These are phyloP conservation scores for Coemansia umbellata DNA, from an alignment of 192 early-diverging fungal genomes.

Conservation along the genomic window DNA sequence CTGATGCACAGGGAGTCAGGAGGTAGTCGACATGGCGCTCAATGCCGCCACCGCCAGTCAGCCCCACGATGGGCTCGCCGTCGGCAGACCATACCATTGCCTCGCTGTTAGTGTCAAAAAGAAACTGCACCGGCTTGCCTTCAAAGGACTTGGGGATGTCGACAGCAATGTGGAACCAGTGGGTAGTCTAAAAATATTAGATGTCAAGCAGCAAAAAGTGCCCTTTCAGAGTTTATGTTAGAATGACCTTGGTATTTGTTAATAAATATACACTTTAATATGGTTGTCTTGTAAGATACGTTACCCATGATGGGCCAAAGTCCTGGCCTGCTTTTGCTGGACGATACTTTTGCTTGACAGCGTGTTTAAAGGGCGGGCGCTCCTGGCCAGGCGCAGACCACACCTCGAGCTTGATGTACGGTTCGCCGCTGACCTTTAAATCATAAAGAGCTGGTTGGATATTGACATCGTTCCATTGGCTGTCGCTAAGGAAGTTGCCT, in stretches of 20 bases:
- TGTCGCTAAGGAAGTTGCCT: constrained; percentile 64
- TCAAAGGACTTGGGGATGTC: constrained; percentile 58
- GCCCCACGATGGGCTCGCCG: constrained; percentile 79
- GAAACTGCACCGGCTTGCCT: constrained; percentile 69
- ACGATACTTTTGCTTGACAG: constrained; percentile 59
- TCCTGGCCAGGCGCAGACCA: constrained; percentile 53
- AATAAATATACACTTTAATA: no score
- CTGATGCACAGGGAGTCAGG: constrained; percentile 39
- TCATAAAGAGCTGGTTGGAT: constrained; percentile 54
- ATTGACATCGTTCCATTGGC: constrained; percentile 70
- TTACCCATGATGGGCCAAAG: constrained; percentile 85
- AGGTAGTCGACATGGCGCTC: constrained; percentile 59
- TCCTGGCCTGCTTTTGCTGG: constrained; percentile 66
- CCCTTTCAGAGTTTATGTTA: no score
- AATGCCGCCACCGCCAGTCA: constrained; percentile 69
- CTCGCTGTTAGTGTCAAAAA: constrained; percentile 85
- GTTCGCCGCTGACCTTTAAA: constrained; percentile 38
- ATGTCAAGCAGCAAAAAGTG: no score
- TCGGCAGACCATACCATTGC: constrained; percentile 81
- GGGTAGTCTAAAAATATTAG: constrained; percentile 60
- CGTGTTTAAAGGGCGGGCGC: constrained; percentile 44
- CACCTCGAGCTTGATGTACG: constrained; percentile 54
- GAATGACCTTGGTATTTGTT: no score
- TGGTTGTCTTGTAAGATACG: no score
- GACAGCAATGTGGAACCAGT: constrained; percentile 69